Evolutionary conservation across 1,284 basidiomycete species (phyloP).

Genomic region (Phylloboletellus chloephorus): DNA sequence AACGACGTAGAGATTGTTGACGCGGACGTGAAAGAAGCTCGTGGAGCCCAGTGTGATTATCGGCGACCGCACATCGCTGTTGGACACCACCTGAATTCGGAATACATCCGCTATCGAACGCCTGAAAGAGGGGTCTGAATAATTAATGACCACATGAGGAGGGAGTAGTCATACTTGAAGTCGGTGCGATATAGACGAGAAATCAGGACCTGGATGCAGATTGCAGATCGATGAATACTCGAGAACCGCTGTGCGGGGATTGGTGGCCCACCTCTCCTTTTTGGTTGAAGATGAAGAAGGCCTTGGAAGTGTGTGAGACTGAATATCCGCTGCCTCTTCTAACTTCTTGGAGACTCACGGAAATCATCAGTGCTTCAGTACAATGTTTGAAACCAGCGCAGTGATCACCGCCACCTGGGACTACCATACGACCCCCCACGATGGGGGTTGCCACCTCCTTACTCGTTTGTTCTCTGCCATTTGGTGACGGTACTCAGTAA

Average conservation of each 20-base stretch:
- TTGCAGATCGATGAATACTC: slow-evolving; percentile 10
- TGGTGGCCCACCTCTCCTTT: slow-evolving; percentile 79
- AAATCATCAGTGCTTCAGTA: slow-evolving; percentile 34
- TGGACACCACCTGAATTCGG: slow-evolving; percentile 96
- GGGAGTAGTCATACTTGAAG: slow-evolving; percentile 66
- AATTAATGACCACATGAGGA: neutral
- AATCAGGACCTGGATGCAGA: slow-evolving; percentile 72
- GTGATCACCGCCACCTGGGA: neutral
- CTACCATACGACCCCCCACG: slow-evolving; percentile 9
- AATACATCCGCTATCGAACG: slow-evolving; percentile 98
- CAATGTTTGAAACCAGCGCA: slow-evolving; percentile 6
- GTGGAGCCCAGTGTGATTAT: slow-evolving; percentile 97
- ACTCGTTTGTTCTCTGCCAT: no score
- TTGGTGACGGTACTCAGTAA: no score
- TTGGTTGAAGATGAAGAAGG: slow-evolving; percentile 97
- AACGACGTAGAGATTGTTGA: slow-evolving; percentile 93
- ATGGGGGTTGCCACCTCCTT: slow-evolving; percentile 11
- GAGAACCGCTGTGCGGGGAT: neutral
- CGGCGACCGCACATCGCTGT: slow-evolving; percentile 92
- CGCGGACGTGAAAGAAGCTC: slow-evolving; percentile 94
- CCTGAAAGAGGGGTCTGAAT: slow-evolving; percentile 38
- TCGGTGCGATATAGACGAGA: slow-evolving; percentile 90
- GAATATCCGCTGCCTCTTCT: neutral
- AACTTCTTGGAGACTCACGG: slow-evolving; percentile 29
- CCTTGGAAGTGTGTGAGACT: slow-evolving; percentile 43